Evolutionary conservation across 2,329 filamentous ascomycete species (phyloP), one percentile per base, ranked within the genome.

Genomic region (Penicillium concentricum): DNA sequence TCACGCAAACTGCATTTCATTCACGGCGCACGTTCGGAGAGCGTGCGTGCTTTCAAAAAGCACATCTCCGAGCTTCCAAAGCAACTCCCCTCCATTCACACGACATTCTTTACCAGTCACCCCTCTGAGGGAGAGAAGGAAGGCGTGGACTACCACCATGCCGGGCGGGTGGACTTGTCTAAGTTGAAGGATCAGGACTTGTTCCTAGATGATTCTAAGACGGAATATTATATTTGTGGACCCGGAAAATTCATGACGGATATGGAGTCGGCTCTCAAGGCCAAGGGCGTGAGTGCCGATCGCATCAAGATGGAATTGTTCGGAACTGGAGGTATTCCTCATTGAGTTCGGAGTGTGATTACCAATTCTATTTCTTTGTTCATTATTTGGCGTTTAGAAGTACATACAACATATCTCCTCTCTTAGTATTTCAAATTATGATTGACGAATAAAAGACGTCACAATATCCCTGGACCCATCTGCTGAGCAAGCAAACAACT

Each of bases 211-310:
- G 76, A 87, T 63, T 48, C 72, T 0, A 74, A 74, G 42, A 79
- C 89, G 0, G 78, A 86, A 66, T 92, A 91, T 71, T 92, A 84
- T 64, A 75, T 90, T 51, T 92, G 90, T 67, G 90, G 89, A 0
- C 89, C 89, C 0, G 79, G 81, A 58, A 69, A 71, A 8, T 92
- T 91, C 78, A 92, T 92, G 90, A 65, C 80, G 10, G 82, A 84
- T 37, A 76, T 83, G 22, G 77, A 83, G 61, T 72, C 74, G 8
- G 79, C 76, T 62, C 75, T 92, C 55, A 74, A 79, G 63, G 74
- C 66, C 3, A 72, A 78, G 54, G 87, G 87, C 0, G 86, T 91
- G 1, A 72, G 77, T 1, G 72, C 73, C n/a, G 79, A 80, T 30
- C 82, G 84, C 62, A 80, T 90, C 53, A 82, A 86, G 66, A 79